Evolutionary conservation across 176 grass and related monocot species (phyloP).

Genomic region (Phoenix roebelenii): DNA sequence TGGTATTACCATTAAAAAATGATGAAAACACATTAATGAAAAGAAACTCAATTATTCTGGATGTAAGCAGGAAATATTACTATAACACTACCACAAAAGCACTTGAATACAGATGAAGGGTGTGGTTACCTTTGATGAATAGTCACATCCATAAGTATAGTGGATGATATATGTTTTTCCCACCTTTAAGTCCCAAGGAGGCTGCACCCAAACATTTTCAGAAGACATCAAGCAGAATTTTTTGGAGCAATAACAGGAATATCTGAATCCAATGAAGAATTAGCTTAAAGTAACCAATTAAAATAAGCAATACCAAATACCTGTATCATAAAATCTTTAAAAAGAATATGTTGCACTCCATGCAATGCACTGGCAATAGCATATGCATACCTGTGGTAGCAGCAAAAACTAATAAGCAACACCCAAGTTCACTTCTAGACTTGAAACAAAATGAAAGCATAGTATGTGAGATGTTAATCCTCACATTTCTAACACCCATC

Average conservation of each 20-base stretch:
- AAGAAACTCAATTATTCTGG: not conserved
- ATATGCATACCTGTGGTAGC: slow-evolving; percentile 83
- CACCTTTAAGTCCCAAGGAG: slow-evolving; percentile 69
- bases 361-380: slow-evolving; percentile 96
- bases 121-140: slow-evolving; percentile 58
- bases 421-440: not conserved
- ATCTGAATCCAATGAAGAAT: too few relatives aligned
- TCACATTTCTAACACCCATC: slow-evolving; percentile 99
- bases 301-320: slow-evolving; percentile 34
- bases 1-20: too few relatives aligned
- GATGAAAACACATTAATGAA: not conserved
- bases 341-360: slow-evolving; percentile 87
- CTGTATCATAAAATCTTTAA: slow-evolving; percentile 99
- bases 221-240: slow-evolving; percentile 15
- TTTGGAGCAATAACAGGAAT: not conserved
- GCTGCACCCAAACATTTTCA: slow-evolving; percentile 41
- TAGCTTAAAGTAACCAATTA: slow-evolving; percentile 1
- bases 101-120: too few relatives aligned
- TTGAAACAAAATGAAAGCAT: not conserved
- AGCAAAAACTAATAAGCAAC: not conserved
- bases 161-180: slow-evolving; percentile 75
- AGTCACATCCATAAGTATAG: slow-evolving; percentile 95
- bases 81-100: slow-evolving; percentile 1
- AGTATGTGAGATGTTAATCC: slow-evolving; percentile 10
- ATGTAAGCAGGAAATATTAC: not conserved